Conservation (phyloP, 1,139 yeast species). For the Yamadazyma atlantica region DNA sequence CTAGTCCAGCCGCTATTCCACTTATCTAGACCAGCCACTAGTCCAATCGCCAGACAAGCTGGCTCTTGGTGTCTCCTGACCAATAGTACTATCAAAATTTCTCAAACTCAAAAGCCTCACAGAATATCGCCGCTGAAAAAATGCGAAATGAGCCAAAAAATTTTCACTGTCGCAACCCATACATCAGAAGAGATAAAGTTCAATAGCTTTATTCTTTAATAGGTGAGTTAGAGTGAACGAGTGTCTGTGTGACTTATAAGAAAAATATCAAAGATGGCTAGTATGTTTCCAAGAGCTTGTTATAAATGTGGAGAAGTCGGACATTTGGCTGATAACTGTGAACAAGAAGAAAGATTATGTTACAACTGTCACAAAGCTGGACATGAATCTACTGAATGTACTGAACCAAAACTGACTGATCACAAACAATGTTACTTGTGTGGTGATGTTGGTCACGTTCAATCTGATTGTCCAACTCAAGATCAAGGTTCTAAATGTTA, state of each 20-base stretch:
- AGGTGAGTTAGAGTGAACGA: neutral
- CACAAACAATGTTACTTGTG: slow-evolving; percentile 91
- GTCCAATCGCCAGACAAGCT: too few species aligned
- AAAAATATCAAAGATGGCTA: slow-evolving; percentile 41
- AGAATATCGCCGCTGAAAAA: too few species aligned
- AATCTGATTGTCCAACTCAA: slow-evolving; percentile 60
- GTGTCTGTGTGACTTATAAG: slow-evolving; percentile 2
- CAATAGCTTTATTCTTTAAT: too few species aligned
- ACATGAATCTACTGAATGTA: slow-evolving; percentile 85
- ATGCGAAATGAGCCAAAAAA: neutral
- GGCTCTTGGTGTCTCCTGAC: too few species aligned
- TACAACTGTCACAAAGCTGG: slow-evolving; percentile 93
- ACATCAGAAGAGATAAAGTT: too few species aligned
- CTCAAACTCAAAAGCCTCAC: too few species aligned
- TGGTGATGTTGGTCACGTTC: slow-evolving; percentile 70
- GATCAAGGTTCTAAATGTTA: slow-evolving; percentile 52
- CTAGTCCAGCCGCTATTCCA: too few species aligned
- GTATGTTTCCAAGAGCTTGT: slow-evolving; percentile 80
- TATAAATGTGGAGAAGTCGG: slow-evolving; percentile 93
- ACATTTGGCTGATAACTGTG: slow-evolving; percentile 86
- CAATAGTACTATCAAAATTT: too few species aligned
- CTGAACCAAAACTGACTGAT: slow-evolving; percentile 80
- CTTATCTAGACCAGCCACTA: too few species aligned
- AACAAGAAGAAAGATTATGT: slow-evolving; percentile 80
- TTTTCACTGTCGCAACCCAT: neutral